A percentile compares a stretch with the other conserved stretches of the same genome.
phyloP scores from a whole-genome alignment of 1,284 basidiomycete species.

The Tilletia horrida region DNA sequence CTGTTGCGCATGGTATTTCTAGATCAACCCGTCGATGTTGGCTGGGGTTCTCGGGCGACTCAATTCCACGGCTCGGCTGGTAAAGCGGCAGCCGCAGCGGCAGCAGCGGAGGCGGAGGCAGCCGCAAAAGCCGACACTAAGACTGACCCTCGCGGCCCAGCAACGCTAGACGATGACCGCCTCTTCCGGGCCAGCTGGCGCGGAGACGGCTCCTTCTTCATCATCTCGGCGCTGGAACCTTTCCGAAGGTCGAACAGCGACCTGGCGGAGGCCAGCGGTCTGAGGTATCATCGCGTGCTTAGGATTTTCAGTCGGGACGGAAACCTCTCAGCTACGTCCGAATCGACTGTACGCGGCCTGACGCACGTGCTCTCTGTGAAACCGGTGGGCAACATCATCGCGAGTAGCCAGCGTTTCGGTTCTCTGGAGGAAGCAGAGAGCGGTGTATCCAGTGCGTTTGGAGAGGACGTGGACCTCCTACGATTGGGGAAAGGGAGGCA shows the following conservation, averaged over 20 bases:
- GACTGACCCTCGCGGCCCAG: slow-evolving; percentile 46
- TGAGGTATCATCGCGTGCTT: slow-evolving; percentile 63
- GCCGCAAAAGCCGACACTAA: slow-evolving; percentile 30
- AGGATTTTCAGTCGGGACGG: slow-evolving; percentile 62
- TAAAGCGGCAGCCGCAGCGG: slow-evolving; percentile 69
- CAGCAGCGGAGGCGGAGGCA: slow-evolving; percentile 60
- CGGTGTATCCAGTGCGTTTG: slow-evolving; percentile 57
- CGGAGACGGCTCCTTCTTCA: slow-evolving; percentile 85
- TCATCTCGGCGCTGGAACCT: slow-evolving; percentile 69
- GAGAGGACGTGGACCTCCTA: slow-evolving; percentile 58
- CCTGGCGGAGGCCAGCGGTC: slow-evolving; percentile 35
- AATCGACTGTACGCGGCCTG: slow-evolving; percentile 71
- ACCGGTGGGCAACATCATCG: slow-evolving; percentile 80
- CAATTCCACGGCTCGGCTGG: slow-evolving; percentile 97
- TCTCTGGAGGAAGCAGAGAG: slow-evolving; percentile 27
- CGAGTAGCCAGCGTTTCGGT: slow-evolving; percentile 76
- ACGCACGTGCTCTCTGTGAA: slow-evolving; percentile 81
- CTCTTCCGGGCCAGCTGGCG: slow-evolving; percentile 82
- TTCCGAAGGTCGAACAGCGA: not conserved
- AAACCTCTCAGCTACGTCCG: slow-evolving; percentile 76
- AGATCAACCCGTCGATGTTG: slow-evolving; percentile 89
- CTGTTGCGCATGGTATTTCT: not conserved
- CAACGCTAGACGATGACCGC: slow-evolving; percentile 66
- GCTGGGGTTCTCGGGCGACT: slow-evolving; percentile 95
- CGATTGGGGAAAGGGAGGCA: slow-evolving; percentile 59